Evolutionary conservation across 495 filamentous ascomycete genomes (phyloP).

Genomic region (Pyrenula massariospora): DNA sequence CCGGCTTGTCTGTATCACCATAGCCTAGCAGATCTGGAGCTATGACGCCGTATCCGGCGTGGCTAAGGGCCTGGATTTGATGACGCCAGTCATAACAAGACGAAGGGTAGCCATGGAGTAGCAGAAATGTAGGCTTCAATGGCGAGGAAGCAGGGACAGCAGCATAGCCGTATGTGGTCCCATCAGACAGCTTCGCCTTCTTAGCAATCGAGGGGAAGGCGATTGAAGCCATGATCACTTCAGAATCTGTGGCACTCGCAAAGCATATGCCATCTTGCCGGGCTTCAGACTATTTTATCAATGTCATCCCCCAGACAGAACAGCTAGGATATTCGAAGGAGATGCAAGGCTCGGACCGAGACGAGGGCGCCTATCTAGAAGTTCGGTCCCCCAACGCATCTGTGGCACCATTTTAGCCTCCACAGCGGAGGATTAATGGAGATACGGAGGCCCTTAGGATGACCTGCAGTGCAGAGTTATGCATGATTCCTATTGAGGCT

Average conservation of each 20-base stretch:
- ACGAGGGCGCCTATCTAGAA: too few species aligned
- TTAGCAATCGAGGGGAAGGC: constrained; percentile 3
- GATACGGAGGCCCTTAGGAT: too few species aligned
- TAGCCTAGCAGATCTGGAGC: constrained; percentile 39
- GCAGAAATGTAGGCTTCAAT: constrained; percentile 20
- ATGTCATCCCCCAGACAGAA: not conserved
- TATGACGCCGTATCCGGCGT: constrained; percentile 29
- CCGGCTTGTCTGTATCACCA: constrained; percentile 29
- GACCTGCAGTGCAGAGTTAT: too few species aligned
- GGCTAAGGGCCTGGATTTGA: constrained; percentile 21
- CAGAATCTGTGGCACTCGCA: not conserved
- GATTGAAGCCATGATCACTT: constrained; percentile 9
- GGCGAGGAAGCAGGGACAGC: constrained; percentile 11
- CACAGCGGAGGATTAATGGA: too few species aligned
- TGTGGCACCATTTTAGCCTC: too few species aligned
- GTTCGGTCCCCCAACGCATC: too few species aligned
- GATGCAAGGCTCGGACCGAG: not conserved
- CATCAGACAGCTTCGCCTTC: constrained; percentile 10
- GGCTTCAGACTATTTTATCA: not conserved
- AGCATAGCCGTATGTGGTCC: constrained; percentile 22
- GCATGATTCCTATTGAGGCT: too few species aligned
- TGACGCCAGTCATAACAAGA: constrained; percentile 32
- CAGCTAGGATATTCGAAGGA: not conserved
- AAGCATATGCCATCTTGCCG: not conserved
- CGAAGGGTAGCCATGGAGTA: constrained; percentile 33